Base-by-base conservation (phyloP, 2,329 filamentous ascomycete species). In the Macrophomina pseudophaseolina region DNA sequence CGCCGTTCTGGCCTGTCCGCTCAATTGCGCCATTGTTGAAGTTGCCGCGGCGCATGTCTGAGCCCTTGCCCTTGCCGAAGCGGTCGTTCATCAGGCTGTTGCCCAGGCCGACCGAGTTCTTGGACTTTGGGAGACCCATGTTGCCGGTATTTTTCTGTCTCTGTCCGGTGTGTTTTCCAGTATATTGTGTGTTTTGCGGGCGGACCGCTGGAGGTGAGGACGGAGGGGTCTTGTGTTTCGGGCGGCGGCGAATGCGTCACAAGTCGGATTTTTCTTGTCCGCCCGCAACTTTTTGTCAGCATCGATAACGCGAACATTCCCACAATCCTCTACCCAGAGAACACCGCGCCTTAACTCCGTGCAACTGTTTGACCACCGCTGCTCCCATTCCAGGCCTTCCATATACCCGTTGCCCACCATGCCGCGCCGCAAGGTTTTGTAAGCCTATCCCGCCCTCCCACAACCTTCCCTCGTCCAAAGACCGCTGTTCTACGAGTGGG, bases 1-100 rank as follows among this genome's bases (percentile, higher is more conserved):
- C 91, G 76, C 93, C 93, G 28, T 92, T 93, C 32, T 88, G 85
- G 74, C 94, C 86, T 67, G 83, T 86, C 67, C 86, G 88, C 78
- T 93, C 89, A 70, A 93, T 91, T 75, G 91, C 88, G 49, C 81
- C 80, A 68, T 80, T 77, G 71, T 86, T 81, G 69, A 84, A 80
- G 68, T 86, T 87, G 71, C 84, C 87, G 77, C 90, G 91, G 81
- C 93, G 94, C 78, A 93, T 90, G 78, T 94, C 91, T 62, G 86
- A 78, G 71, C 93, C 92, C 80, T 96, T 97, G 74, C 92, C 92
- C 81, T 95, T 97, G 76, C 94, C 93, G 80, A 98, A 97, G 67
- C 94, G 91, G 82, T 98, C 95, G 79, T 98, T 98, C 95, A 99
- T 99, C 78, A 99, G 88, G 82, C 91, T 89, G 83, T 97, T 97